Base-by-base conservation (phyloP, 306 rosid genomes). In the Lithocarpus polystachyus region DNA sequence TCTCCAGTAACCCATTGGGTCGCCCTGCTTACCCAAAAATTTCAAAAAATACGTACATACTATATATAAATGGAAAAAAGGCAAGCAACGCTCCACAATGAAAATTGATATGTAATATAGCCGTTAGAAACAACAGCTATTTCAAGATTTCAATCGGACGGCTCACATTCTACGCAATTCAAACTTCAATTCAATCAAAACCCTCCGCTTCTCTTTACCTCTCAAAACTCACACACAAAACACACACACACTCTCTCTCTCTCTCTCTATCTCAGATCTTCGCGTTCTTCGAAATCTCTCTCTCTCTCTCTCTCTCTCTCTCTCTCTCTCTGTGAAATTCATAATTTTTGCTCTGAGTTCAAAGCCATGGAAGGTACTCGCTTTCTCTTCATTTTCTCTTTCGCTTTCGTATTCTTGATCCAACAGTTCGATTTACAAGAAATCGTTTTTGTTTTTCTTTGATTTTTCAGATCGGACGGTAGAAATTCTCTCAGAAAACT, bases 351-450 rank as follows among this genome's bases (percentile, higher is more conserved):
- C 29, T 72, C 72, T 74, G 69, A 53, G 37, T 53, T 75, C 31
- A 57, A 76, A 77, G 79, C 74, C 81, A 83, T 89, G 98, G 86
- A 84, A 13, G 94, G 94, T 91, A 71, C 24, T 69, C 19, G 33
- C 68, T 73, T 79, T 75, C 74, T 12, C 73, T 53, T n/a, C n/a
- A n/a, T 24, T 54, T 18, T 71, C 6, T 65, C 61, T n/a, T 19
- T 45, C 67, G 57, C 54, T 20, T 35, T 75, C 26, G 13, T 23
- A 35, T 55, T 75, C 7, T 28, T 33, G 72, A 18, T 35, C 72
- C 26, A 4, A 68, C 72, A 15, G 26, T 68, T 62, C 17, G 4
- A 62, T 62, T 26, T 26, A 26, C 29, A 15, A 45, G 20, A 68
- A 59, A 9, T 23, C 24, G 26, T 59, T 12, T 59, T 1, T 48